Evolutionary conservation across 2,329 filamentous ascomycete species (phyloP), one percentile per base, ranked within the genome.

Genomic region (Sporothrix protearum): DNA sequence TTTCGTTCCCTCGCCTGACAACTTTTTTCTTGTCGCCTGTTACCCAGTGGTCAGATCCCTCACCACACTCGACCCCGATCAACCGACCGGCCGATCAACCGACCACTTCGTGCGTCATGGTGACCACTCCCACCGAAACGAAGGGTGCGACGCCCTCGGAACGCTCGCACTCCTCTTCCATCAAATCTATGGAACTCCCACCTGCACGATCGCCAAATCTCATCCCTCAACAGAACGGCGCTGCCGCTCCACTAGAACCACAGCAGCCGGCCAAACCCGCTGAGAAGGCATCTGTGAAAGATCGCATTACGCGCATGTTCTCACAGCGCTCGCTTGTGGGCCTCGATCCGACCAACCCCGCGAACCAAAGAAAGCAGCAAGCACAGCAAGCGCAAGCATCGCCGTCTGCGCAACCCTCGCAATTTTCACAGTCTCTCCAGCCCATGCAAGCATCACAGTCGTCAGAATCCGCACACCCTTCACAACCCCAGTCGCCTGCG

Each of bases 231-330:
- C 81, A 83, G 70, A 83, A 84, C 74, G 82, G 80, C 73, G 66
- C 69, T 25, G 63, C 71, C 10, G 45, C 39, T 5, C 67, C 57
- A 3, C 30, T 72, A 68, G 82, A 83, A 45, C 76, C 76, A 70
- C 74, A 78, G 70, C 77, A 45, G 36, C 36, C 59, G 10, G 59
- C 79, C 71, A 84, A 80, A 74, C 80, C 80, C 70, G 76, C 80
- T 71, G 87, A 89, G 76, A 89, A 87, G 78, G 79, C 85, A 2
- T 88, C 87, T 16, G 87, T 90, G 80, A 90, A 89, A 78, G 87
- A 89, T 77, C 86, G 87, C 63, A 78, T 90, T 71, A 87, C 87
- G 53, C 86, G 88, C 81, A 90, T 90, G 85, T 90, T 90, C 80
- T 88, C 79, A 53, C 80, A 79, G 71, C 78, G 78, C 70, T 75